These are phyloP conservation scores for Lentinula edodes DNA, from an alignment of 768 basidiomycete species.

Conservation along the genomic window DNA sequence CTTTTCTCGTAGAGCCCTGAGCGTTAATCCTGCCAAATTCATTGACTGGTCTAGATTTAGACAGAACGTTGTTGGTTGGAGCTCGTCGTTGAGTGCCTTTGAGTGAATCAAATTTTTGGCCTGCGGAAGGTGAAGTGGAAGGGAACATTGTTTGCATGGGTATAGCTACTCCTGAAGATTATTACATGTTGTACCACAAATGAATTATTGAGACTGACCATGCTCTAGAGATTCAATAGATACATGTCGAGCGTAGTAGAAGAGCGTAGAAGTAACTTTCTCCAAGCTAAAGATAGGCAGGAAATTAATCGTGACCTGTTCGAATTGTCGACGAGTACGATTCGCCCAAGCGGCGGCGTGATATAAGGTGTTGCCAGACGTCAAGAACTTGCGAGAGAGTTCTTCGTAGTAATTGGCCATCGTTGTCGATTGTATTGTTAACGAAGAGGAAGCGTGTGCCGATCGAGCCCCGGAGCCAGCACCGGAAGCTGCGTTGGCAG, in stretches of 20 bases:
- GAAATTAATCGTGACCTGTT: too few species aligned
- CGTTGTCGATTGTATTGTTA: slow-evolving; percentile 57
- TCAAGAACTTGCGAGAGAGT: slow-evolving; percentile 92
- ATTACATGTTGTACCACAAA: too few species aligned
- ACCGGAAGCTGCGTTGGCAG: too few species aligned
- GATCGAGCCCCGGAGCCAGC: background rate
- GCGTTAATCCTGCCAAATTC: background rate
- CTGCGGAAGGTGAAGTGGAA: background rate
- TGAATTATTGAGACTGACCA: too few species aligned
- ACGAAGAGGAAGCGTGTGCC: background rate
- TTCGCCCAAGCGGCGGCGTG: slow-evolving; percentile 95
- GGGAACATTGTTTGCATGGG: background rate
- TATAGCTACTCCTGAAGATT: too few species aligned
- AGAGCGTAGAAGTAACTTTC: too few species aligned
- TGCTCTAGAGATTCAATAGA: too few species aligned
- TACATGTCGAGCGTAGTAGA: too few species aligned
- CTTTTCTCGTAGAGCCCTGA: slow-evolving; percentile 23
- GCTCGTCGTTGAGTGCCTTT: slow-evolving; percentile 38
- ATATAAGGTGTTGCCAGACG: slow-evolving; percentile 90
- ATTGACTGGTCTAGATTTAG: background rate
- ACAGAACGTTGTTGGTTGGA: slow-evolving; percentile 19
- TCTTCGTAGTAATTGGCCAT: slow-evolving; percentile 99
- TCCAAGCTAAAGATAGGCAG: too few species aligned
- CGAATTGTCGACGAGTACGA: too few species aligned
- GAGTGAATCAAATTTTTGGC: slow-evolving; percentile 23